phyloP scores from a whole-genome alignment of 1,284 basidiomycete genomes.

The Leccinum subrobustum region DNA sequence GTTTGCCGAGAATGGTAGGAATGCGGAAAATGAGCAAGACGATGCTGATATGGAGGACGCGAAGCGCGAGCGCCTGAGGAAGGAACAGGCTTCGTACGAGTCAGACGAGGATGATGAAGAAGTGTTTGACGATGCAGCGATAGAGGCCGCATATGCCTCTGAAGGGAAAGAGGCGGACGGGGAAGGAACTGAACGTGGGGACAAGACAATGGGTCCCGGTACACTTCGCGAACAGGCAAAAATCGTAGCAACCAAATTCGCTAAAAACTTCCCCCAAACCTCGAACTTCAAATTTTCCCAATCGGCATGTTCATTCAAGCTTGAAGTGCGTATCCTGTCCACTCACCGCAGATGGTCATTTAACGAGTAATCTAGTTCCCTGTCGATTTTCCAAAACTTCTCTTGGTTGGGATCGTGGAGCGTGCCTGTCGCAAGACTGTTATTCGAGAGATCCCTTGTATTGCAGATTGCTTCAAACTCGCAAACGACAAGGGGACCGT shows the following conservation, averaged over 20 bases:
- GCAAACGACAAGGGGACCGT: conserved; percentile 49
- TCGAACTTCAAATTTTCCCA: conserved; percentile 79
- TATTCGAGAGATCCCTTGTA: conserved; percentile 85
- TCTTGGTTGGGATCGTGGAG: conserved; percentile 91
- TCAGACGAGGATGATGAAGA: conserved; percentile 56
- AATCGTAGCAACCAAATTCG: conserved; percentile 51
- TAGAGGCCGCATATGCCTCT: conserved; percentile 68
- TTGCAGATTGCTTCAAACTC: conserved; percentile 76
- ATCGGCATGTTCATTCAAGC: conserved; percentile 71
- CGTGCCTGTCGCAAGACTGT: conserved; percentile 80
- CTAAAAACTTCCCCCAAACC: conserved; percentile 53
- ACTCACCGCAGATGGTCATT: background rate
- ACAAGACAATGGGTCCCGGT: conserved; percentile 34
- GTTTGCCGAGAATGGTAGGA: conserved; percentile 32
- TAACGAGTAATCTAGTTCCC: conserved; percentile 47
- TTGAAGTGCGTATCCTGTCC: conserved; percentile 60
- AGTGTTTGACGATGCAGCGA: conserved; percentile 57
- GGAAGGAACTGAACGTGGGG: conserved; percentile 28
- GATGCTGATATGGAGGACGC: conserved; percentile 79
- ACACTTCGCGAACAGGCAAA: conserved; percentile 44
- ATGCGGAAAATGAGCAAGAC: conserved; percentile 65
- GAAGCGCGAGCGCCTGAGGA: conserved; percentile 65
- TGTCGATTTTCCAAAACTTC: conserved; percentile 80
- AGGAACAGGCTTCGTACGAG: conserved; percentile 75
- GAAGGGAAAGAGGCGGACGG: conserved; percentile 41